phyloP scores from a whole-genome alignment of 2,329 filamentous ascomycete species.

The Pseudogymnoascus sp. region DNA sequence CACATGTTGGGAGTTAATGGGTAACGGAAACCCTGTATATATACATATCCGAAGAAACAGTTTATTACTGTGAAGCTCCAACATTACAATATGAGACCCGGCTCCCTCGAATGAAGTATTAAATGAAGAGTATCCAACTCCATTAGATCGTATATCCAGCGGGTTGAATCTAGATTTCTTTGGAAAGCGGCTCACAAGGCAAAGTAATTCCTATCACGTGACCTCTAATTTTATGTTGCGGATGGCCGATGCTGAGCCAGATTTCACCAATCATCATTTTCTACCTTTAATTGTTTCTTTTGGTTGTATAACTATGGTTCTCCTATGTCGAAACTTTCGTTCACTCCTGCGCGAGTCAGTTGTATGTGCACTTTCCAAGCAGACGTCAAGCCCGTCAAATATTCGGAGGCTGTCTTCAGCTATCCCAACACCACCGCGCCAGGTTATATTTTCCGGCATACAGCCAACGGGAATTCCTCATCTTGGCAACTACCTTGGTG shows the following conservation, averaged over 20 bases:
- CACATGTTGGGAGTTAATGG: slow-evolving; percentile 8
- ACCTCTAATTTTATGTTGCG: neutral
- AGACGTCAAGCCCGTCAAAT: neutral
- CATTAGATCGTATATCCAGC: neutral
- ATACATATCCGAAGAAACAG: slow-evolving; percentile 7
- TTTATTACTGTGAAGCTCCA: neutral
- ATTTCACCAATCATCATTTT: neutral
- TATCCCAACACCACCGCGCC: slow-evolving; percentile 9
- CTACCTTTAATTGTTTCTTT: neutral
- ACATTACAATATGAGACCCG: neutral
- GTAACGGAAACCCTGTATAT: slow-evolving; percentile 8
- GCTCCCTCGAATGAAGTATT: neutral
- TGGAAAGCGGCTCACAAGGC: neutral
- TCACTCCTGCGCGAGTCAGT: neutral
- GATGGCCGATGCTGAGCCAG: neutral
- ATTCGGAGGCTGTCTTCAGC: neutral
- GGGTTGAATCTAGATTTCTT: neutral
- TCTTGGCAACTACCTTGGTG: slow-evolving; percentile 90
- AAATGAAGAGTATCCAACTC: neutral
- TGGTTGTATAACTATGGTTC: neutral
- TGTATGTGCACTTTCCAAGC: neutral
- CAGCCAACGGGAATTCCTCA: slow-evolving; percentile 93
- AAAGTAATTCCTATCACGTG: neutral
- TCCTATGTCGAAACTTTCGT: neutral
- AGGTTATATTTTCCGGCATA: slow-evolving; percentile 85